Evolutionary conservation across 495 filamentous ascomycete genomes (phyloP).

Genomic region (Aspergillus steynii): DNA sequence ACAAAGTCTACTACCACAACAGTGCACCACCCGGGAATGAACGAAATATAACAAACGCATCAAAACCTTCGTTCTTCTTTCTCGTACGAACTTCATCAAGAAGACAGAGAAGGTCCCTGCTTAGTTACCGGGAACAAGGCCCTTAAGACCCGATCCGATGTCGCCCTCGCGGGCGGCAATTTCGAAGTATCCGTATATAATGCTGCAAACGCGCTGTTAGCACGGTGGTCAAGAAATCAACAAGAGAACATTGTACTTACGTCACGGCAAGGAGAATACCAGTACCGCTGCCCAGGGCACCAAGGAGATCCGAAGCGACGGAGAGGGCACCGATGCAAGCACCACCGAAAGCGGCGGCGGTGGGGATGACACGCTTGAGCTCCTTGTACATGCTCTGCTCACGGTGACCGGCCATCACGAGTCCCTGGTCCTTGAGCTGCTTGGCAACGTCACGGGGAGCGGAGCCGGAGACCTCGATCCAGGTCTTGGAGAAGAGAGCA

Average conservation of each 20-base stretch:
- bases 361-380: slow-evolving; percentile 97
- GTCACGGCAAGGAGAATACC: slow-evolving; percentile 98
- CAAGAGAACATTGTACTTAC: slow-evolving; percentile 58
- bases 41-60: slow-evolving; percentile 28
- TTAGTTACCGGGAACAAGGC: slow-evolving; percentile 67
- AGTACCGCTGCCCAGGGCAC: slow-evolving; percentile 94
- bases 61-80: slow-evolving; percentile 28
- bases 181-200: slow-evolving; percentile 99
- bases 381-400: slow-evolving; percentile 99
- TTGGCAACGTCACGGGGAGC: slow-evolving; percentile 98
- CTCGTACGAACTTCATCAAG: slow-evolving; percentile 40
- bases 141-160: slow-evolving; percentile 81
- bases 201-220: slow-evolving; percentile 53
- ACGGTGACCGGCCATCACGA: slow-evolving; percentile 99
- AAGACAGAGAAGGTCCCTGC: slow-evolving; percentile 18
- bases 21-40: slow-evolving; percentile 29
- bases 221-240: slow-evolving; percentile 1
- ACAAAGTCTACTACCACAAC: slow-evolving; percentile 21
- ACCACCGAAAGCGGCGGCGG: slow-evolving; percentile 96
- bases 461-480: slow-evolving; percentile 99
- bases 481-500: slow-evolving; percentile 99
- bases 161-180: slow-evolving; percentile 99
- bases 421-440: slow-evolving; percentile 98
- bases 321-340: slow-evolving; percentile 98
- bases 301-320: slow-evolving; percentile 91